Evolutionary conservation across 1,284 basidiomycete species (phyloP), one percentile per base, ranked within the genome.

Genomic region (Puccinia horiana): DNA sequence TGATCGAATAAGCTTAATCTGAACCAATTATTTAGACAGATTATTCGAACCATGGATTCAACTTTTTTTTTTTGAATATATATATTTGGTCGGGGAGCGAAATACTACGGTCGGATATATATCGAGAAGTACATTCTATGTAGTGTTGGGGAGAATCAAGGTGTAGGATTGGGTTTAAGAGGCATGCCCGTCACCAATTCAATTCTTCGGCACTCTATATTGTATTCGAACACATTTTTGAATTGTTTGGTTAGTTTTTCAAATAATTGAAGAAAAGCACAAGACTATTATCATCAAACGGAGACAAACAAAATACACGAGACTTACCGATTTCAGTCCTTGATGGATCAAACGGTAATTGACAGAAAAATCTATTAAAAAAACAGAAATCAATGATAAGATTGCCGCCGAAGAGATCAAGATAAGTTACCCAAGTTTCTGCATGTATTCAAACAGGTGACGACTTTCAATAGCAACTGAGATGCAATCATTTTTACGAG

Each of bases 371-470:
- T 1, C 75, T 77, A 73, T 44, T 35, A 18, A 32, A 32, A n/a
- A 73, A 32, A 70, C 20, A 32, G 67, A 18, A 42, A 20, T 40
- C 44, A 70, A 20, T 44, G 11, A 37, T 29, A 77, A 26, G 44
- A 20, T 32, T 11, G 29, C 16, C 29, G 58, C 1, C 1, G 29
- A 14, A 32, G 32, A 18, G 42, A 20, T 14, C 47, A 23, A 20
- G 8, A 9, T 6, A 49, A 65, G 26, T 32, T 5, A 77, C 75
- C 75, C 75, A 47, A 77, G 29, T 77, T 77, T 77, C n/a, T 77
- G 75, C 75, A 77, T 77, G 44, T 77, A 77, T 65, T 77, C 75
- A 67, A 77, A 77, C 26, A 77, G 26, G 65, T 77, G 75, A 23
- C 75, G 75, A 47, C 42, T 65, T 65, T 77, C 75, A 23, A 77